phyloP scores from a whole-genome alignment of 1,284 basidiomycete genomes.

The Tilletia indica region DNA sequence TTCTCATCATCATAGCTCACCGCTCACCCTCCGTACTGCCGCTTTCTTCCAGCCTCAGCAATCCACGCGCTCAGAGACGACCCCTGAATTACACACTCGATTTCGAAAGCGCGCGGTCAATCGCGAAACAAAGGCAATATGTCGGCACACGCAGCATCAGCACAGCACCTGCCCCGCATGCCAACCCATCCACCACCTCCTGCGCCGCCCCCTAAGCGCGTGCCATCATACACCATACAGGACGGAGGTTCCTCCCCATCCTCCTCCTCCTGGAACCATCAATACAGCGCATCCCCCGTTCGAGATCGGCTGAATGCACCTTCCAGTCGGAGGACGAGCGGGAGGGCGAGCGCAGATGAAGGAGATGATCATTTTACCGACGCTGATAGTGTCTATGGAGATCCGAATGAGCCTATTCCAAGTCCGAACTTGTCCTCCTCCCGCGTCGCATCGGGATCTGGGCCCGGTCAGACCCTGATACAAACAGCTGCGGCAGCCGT shows the following conservation, averaged over 20 bases:
- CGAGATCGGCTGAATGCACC: background rate
- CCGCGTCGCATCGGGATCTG: too few relatives aligned
- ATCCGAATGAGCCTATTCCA: background rate
- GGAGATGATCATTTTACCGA: constrained; percentile 4
- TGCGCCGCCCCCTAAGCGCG: background rate
- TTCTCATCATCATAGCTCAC: too few relatives aligned
- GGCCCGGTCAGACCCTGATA: too few relatives aligned
- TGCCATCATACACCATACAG: background rate
- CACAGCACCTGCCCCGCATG: background rate
- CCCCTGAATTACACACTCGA: too few relatives aligned
- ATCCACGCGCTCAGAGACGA: too few relatives aligned
- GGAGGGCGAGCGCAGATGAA: constrained; percentile 3
- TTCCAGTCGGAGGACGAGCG: constrained; percentile 11
- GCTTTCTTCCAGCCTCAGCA: too few relatives aligned
- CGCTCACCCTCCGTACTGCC: too few relatives aligned
- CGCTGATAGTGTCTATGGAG: constrained; percentile 9
- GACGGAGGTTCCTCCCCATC: background rate
- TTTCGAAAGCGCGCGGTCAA: too few relatives aligned
- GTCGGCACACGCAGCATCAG: background rate
- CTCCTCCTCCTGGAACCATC: background rate
- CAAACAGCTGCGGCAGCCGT: too few relatives aligned
- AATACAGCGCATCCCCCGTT: too few relatives aligned
- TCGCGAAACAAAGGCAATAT: too few relatives aligned
- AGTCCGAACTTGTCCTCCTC: background rate
- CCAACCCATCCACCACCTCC: constrained; percentile 2